phyloP scores from a whole-genome alignment of 2,329 filamentous ascomycete genomes.

The Hymenoscyphus infarciens region DNA sequence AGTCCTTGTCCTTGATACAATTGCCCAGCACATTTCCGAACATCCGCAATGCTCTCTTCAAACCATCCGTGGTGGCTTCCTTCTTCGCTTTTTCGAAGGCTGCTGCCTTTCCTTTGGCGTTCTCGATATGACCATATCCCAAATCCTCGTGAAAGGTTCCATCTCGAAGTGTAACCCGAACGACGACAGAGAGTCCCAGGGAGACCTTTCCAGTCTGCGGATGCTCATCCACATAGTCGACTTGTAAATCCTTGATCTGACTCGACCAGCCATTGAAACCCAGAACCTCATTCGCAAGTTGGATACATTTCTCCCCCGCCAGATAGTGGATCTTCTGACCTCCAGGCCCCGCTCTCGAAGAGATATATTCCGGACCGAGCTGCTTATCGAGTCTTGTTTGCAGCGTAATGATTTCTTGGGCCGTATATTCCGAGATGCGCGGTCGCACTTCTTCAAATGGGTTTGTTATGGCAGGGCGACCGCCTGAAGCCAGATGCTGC shows the following conservation, averaged over 20 bases:
- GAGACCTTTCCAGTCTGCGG: slow-evolving; percentile 73
- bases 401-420: slow-evolving; percentile 84
- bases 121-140: slow-evolving; percentile 94
- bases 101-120: slow-evolving; percentile 89
- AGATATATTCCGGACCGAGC: slow-evolving; percentile 94
- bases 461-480: slow-evolving; percentile 55
- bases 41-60: slow-evolving; percentile 84
- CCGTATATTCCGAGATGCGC: slow-evolving; percentile 76
- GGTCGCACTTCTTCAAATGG: slow-evolving; percentile 74
- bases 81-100: slow-evolving; percentile 99
- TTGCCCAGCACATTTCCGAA: slow-evolving; percentile 98
- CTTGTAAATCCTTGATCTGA: slow-evolving; percentile 88
- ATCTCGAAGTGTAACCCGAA: slow-evolving; percentile 85
- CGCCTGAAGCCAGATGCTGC: slow-evolving; percentile 48
- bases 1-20: slow-evolving; percentile 96
- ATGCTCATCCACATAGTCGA: slow-evolving; percentile 92
- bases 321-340: slow-evolving; percentile 90
- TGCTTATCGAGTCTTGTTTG: slow-evolving; percentile 87
- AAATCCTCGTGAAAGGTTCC: slow-evolving; percentile 98
- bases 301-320: slow-evolving; percentile 94
- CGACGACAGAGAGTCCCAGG: slow-evolving; percentile 83
- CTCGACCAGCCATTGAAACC: slow-evolving; percentile 98
- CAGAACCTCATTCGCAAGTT: slow-evolving; percentile 90
- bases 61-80: slow-evolving; percentile 88
- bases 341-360: slow-evolving; percentile 74